These are phyloP conservation scores for Clathrus columnatus DNA, from an alignment of 768 basidiomycete genomes.

Conservation along the genomic window DNA sequence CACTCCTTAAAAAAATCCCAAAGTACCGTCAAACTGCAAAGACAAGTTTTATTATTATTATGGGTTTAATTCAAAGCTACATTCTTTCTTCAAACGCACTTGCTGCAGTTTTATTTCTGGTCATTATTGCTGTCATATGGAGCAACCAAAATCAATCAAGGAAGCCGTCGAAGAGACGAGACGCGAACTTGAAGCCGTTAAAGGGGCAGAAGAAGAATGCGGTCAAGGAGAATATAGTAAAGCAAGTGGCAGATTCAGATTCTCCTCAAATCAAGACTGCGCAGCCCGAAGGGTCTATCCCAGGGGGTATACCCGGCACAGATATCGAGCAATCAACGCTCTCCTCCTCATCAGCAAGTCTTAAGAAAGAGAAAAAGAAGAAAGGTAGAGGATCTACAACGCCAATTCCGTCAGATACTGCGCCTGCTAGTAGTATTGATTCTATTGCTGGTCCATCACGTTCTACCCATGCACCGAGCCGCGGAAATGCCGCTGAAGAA, in stretches of 20 bases:
- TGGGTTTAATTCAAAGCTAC: conserved; percentile 41
- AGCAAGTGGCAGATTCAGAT: background rate
- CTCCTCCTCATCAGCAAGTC: conserved; percentile 16
- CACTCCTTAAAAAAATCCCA: background rate
- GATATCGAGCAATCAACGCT: conserved; percentile 20
- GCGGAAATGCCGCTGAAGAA: conserved; percentile 19
- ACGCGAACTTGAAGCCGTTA: background rate
- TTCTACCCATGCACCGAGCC: conserved; percentile 10
- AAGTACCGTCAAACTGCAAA: background rate
- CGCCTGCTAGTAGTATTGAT: conserved; percentile 22
- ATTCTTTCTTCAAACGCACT: conserved; percentile 31
- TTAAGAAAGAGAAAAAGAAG: conserved; percentile 40
- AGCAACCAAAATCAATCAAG: conserved; percentile 21
- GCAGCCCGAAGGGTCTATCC: conserved; percentile 9
- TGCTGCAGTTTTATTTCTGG: conserved; percentile 31
- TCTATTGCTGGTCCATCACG: conserved; percentile 20
- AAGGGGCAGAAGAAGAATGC: background rate
- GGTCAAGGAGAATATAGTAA: background rate
- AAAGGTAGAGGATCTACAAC: conserved; percentile 11
- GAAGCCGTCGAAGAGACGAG: conserved; percentile 23
- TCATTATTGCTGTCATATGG: conserved; percentile 35
- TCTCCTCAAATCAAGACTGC: background rate
- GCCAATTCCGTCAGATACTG: conserved; percentile 14
- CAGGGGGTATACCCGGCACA: conserved; percentile 14
- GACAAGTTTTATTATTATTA: conserved; percentile 11